These are phyloP conservation scores for Sicyos edulis DNA, from an alignment of 306 rosid genomes.

Conservation along the genomic window DNA sequence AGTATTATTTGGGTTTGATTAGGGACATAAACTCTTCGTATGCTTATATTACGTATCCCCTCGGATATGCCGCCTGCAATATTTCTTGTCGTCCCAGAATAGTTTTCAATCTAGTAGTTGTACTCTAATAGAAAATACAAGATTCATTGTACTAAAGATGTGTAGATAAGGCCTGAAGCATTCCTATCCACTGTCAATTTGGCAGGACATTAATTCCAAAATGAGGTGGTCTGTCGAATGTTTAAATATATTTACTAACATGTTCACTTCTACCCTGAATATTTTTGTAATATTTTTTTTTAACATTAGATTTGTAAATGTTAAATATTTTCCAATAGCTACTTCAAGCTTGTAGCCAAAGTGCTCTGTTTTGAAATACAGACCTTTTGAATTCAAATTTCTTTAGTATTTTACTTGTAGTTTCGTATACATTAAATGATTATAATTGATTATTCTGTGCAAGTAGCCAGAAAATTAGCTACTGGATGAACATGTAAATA, in stretches of 20 bases:
- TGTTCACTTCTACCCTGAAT: neutral
- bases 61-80: too few relatives aligned
- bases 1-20: too few relatives aligned
- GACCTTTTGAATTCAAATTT: too few relatives aligned
- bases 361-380: constrained; percentile 6
- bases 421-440: too few relatives aligned
- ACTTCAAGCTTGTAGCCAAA: neutral
- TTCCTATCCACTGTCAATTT: constrained; percentile 7
- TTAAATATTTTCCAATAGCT: neutral
- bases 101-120: too few relatives aligned
- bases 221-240: neutral
- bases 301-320: neutral
- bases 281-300: neutral
- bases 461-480: neutral
- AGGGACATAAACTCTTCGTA: neutral
- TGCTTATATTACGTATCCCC: too few relatives aligned
- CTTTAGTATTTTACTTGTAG: neutral
- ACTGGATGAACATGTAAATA: neutral
- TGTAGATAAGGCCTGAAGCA: constrained; percentile 14
- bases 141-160: neutral
- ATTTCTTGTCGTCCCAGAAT: too few relatives aligned
- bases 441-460: neutral
- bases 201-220: neutral
- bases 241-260: neutral
- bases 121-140: too few relatives aligned